phyloP scores from a whole-genome alignment of 345 rosid genomes.

The Melaleuca quinquenervia region DNA sequence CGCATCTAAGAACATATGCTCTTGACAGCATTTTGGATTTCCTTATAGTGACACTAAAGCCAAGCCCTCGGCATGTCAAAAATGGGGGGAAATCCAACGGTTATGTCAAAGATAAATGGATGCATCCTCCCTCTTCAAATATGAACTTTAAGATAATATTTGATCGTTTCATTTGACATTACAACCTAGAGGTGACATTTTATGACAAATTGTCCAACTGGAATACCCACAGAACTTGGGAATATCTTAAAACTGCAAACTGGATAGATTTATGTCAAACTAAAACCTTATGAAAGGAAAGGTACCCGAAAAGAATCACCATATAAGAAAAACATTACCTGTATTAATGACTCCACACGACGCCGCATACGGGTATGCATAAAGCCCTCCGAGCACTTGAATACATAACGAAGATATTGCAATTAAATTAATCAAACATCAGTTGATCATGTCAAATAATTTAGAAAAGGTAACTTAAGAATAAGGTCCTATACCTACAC shows the following conservation, averaged over 20 bases:
- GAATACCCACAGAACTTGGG: background rate
- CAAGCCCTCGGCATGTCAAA: too few relatives aligned
- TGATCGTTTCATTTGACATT: background rate
- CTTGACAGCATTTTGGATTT: too few relatives aligned
- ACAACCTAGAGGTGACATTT: background rate
- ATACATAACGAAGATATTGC: background rate
- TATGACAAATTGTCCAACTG: background rate
- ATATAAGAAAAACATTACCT: conserved; percentile 26
- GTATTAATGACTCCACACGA: conserved; percentile 82
- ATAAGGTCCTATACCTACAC: background rate
- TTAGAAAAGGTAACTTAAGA: background rate
- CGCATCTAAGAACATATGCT: too few relatives aligned
- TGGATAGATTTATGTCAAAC: background rate
- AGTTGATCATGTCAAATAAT: background rate
- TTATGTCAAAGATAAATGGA: background rate
- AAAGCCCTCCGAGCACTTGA: conserved; percentile 85
- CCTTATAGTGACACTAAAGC: too few relatives aligned
- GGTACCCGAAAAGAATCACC: background rate
- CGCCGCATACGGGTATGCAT: conserved; percentile 97
- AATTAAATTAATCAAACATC: background rate
- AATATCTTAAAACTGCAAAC: background rate
- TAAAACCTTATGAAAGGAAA: background rate
- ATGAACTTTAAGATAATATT: background rate
- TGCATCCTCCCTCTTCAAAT: background rate
- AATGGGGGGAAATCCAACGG: too few relatives aligned